Evolutionary conservation across 2,329 filamentous ascomycete species (phyloP).

Genomic region (Bipolaris cookei): DNA sequence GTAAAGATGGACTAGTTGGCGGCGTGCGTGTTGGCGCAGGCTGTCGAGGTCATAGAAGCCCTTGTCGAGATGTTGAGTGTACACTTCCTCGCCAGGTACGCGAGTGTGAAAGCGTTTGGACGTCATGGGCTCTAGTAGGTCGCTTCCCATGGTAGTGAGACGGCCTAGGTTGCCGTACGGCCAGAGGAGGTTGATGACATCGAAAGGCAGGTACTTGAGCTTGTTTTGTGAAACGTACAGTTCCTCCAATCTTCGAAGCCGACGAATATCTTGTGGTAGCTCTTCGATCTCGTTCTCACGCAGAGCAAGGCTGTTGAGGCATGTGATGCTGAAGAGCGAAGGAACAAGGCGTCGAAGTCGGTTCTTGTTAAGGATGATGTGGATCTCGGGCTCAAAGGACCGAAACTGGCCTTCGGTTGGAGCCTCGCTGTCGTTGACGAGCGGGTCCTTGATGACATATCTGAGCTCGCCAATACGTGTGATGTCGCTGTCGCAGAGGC

Average conservation of each 20-base stretch:
- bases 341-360: conserved; percentile 27
- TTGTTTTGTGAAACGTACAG: conserved; percentile 36
- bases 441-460: conserved; percentile 32
- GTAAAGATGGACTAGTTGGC: conserved; percentile 15
- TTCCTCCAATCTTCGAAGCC: conserved; percentile 25
- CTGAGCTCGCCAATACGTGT: conserved; percentile 33
- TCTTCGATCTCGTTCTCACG: conserved; percentile 35
- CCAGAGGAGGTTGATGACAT: conserved; percentile 30
- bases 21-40: conserved; percentile 5
- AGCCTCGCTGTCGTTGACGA: conserved; percentile 32
- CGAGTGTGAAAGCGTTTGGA: conserved; percentile 2
- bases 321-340: conserved; percentile 33
- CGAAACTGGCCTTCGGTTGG: conserved; percentile 40
- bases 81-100: neutral
- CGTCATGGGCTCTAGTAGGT: conserved; percentile 21
- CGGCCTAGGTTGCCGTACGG: conserved; percentile 22
- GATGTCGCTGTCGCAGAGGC: conserved; percentile 33
- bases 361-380: conserved; percentile 34
- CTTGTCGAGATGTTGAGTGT: neutral
- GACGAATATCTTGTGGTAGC: conserved; percentile 35
- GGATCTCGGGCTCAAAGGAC: conserved; percentile 37
- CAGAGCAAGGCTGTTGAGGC: conserved; percentile 35
- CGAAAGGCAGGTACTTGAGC: conserved; percentile 34
- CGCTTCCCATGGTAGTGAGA: conserved; percentile 26
- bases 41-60: conserved; percentile 6